phyloP scores from a whole-genome alignment of 805 yeast species.

The Ogataea kodamae region DNA sequence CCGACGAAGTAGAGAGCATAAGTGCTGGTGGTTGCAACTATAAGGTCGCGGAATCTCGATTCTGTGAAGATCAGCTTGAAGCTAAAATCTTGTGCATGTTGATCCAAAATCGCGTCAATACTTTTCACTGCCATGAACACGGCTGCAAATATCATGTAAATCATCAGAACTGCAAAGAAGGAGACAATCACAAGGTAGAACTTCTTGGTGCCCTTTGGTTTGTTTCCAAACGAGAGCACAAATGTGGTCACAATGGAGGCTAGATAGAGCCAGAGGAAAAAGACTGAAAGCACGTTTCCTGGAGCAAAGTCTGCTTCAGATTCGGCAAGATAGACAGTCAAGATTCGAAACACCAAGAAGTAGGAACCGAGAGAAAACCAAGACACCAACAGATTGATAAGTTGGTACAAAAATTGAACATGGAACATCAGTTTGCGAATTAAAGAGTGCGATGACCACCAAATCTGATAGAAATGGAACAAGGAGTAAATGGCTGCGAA shows the following conservation, averaged over 20 bases:
- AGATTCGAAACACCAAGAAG: constrained; percentile 83
- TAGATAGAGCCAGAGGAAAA: constrained; percentile 81
- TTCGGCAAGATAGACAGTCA: constrained; percentile 74
- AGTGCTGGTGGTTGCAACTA: constrained; percentile 83
- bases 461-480: constrained; percentile 69
- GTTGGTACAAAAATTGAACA: constrained; percentile 76
- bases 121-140: constrained; percentile 69
- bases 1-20: constrained; percentile 76
- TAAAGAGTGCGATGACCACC: constrained; percentile 73
- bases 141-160: constrained; percentile 84
- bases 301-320: constrained; percentile 58
- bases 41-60: constrained; percentile 75
- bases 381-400: constrained; percentile 69
- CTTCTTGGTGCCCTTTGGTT: constrained; percentile 83
- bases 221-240: constrained; percentile 87
- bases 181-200: constrained; percentile 72
- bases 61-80: constrained; percentile 53
- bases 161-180: constrained; percentile 86
- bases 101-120: constrained; percentile 38
- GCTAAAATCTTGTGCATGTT: constrained; percentile 39
- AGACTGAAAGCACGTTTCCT: constrained; percentile 73
- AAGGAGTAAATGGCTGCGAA: constrained; percentile 90
- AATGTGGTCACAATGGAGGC: constrained; percentile 80
- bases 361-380: constrained; percentile 94
- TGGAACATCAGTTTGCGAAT: constrained; percentile 67